These are phyloP conservation scores for Elongisporangium anandrum DNA, from an alignment of 352 stramenopile species.

Conservation along the genomic window DNA sequence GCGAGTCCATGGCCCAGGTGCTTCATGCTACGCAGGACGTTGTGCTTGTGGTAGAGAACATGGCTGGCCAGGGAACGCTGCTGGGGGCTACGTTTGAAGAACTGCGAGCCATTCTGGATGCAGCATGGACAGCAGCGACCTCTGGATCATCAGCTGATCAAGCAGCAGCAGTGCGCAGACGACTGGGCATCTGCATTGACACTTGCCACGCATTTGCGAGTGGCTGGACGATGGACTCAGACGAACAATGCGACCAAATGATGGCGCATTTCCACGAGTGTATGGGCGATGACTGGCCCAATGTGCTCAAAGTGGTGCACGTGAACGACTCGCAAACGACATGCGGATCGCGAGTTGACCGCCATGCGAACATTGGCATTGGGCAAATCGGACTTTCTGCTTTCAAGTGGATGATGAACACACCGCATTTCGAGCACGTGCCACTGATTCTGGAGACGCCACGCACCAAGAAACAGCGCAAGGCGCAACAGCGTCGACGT, in stretches of 20 bases:
- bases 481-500: background rate
- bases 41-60: slow-evolving; percentile 38
- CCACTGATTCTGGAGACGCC: slow-evolving; percentile 50
- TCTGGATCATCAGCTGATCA: background rate
- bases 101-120: slow-evolving; percentile 26
- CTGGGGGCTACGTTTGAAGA: slow-evolving; percentile 30
- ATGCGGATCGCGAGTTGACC: slow-evolving; percentile 23
- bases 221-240: slow-evolving; percentile 17
- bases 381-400: slow-evolving; percentile 22
- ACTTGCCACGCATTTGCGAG: slow-evolving; percentile 41
- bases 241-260: slow-evolving; percentile 23
- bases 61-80: slow-evolving; percentile 35
- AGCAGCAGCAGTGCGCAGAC: background rate
- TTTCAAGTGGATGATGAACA: slow-evolving; percentile 43
- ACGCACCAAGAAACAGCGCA: slow-evolving; percentile 6
- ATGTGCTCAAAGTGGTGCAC: slow-evolving; percentile 39
- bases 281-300: slow-evolving; percentile 19
- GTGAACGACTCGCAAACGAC: slow-evolving; percentile 38
- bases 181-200: slow-evolving; percentile 39
- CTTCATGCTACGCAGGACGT: slow-evolving; percentile 20
- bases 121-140: slow-evolving; percentile 1
- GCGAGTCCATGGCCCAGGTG: slow-evolving; percentile 25
- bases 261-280: slow-evolving; percentile 21
- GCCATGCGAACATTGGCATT: slow-evolving; percentile 38
- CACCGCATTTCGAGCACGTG: slow-evolving; percentile 21